Evolutionary conservation across 305 asterid species (phyloP).

Genomic region (Plantago coronopus): DNA sequence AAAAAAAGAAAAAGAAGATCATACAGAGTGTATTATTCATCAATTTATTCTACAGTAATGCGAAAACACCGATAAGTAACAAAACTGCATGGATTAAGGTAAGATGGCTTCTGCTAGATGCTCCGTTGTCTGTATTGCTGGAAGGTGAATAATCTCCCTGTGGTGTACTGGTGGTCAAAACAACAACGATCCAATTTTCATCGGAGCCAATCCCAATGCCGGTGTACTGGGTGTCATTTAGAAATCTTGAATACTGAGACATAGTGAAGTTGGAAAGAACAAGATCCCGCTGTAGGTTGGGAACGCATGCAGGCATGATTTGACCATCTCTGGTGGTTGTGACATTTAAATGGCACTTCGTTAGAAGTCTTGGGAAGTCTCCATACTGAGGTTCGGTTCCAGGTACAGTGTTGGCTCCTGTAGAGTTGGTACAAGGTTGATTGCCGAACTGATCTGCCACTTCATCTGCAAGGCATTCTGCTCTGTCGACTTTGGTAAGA

Average conservation of each 20-base stretch:
- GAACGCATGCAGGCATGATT: slow-evolving; percentile 81
- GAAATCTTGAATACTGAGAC: slow-evolving; percentile 51
- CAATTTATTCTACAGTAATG: slow-evolving; percentile 31
- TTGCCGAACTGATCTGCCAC: slow-evolving; percentile 59
- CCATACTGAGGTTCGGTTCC: slow-evolving; percentile 66
- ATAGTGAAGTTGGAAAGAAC: slow-evolving; percentile 65
- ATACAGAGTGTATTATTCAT: slow-evolving; percentile 3
- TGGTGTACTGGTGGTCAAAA: slow-evolving; percentile 64
- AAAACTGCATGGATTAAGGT: slow-evolving; percentile 21
- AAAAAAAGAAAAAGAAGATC: slow-evolving; percentile 13
- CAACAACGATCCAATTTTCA: slow-evolving; percentile 62
- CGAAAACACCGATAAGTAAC: slow-evolving; percentile 28
- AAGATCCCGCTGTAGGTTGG: slow-evolving; percentile 46
- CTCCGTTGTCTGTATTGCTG: slow-evolving; percentile 34
- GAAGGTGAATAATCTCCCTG: slow-evolving; percentile 53
- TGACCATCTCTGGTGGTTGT: slow-evolving; percentile 80
- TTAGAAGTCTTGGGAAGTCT: slow-evolving; percentile 50
- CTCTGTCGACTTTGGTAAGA: slow-evolving; percentile 59
- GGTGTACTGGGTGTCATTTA: slow-evolving; percentile 57
- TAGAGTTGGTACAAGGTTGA: slow-evolving; percentile 78
- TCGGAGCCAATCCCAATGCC: slow-evolving; percentile 75
- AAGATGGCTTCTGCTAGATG: slow-evolving; percentile 16
- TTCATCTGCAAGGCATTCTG: slow-evolving; percentile 76
- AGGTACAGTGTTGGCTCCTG: slow-evolving; percentile 74
- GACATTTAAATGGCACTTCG: slow-evolving; percentile 62